A percentile compares a stretch with the other conserved stretches of the same genome.
phyloP scores from a whole-genome alignment of 768 basidiomycete genomes.

The Lentinus brumalis region DNA sequence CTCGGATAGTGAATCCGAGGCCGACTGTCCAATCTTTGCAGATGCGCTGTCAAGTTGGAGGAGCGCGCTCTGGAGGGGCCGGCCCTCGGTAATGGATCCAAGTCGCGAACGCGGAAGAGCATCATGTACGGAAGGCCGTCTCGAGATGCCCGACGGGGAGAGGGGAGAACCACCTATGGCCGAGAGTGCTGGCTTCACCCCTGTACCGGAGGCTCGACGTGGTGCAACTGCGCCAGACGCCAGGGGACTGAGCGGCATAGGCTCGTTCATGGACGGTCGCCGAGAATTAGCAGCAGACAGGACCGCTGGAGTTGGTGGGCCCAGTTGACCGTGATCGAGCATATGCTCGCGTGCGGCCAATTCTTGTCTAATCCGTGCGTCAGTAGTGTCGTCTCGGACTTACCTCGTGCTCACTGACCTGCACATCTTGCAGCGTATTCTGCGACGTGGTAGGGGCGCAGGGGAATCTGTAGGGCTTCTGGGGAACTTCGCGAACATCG shows the following conservation, averaged over 20 bases:
- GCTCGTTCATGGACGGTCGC: conserved; percentile 30
- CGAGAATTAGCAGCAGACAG: conserved; percentile 52
- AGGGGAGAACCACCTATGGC: conserved; percentile 4
- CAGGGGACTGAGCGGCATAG: conserved; percentile 17
- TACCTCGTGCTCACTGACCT: conserved; percentile 46
- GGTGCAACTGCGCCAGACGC: conserved; percentile 5
- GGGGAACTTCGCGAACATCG: conserved; percentile 80
- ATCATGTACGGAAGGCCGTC: conserved; percentile 24
- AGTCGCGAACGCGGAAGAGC: conserved; percentile 11
- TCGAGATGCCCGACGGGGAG: conserved; percentile 6
- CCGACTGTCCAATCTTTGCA: conserved; percentile 31
- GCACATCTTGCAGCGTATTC: conserved; percentile 93
- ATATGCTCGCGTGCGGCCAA: conserved; percentile 92
- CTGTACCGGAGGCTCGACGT: conserved; percentile 8
- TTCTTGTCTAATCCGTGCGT: conserved; percentile 57
- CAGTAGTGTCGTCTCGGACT: background rate
- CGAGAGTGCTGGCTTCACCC: background rate
- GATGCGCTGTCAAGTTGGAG: conserved; percentile 24
- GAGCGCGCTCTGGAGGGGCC: conserved; percentile 15
- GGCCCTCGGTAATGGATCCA: conserved; percentile 16
- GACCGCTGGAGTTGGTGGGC: conserved; percentile 59
- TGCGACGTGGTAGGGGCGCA: conserved; percentile 58
- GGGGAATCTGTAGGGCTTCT: conserved; percentile 62
- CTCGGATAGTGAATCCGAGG: conserved; percentile 51
- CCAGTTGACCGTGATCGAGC: conserved; percentile 85